phyloP scores from a whole-genome alignment of 1,284 basidiomycete species.

The Pterula multifida region DNA sequence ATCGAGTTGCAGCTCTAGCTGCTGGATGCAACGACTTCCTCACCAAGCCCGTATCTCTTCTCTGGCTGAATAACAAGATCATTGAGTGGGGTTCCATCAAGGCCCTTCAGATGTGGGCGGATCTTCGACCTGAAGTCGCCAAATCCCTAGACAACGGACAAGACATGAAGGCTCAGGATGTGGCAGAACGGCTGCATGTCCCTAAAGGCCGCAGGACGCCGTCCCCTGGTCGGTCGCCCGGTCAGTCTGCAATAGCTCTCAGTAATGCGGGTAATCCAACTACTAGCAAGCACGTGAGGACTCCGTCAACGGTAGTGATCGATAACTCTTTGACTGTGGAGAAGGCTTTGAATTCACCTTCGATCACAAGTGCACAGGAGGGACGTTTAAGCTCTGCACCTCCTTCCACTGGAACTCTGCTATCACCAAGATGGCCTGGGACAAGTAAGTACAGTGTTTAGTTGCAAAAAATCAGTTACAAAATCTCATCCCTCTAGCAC shows the following conservation, averaged over 20 bases:
- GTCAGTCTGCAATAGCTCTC: slow-evolving; percentile 17
- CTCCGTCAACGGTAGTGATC: slow-evolving; percentile 2
- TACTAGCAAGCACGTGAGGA: neutral
- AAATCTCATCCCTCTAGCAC: too few relatives aligned
- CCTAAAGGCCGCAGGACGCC: slow-evolving; percentile 37
- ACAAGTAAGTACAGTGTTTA: neutral
- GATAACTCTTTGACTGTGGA: slow-evolving; percentile 1
- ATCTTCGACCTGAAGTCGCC: slow-evolving; percentile 52
- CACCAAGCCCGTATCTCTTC: slow-evolving; percentile 91
- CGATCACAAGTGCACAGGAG: too few relatives aligned
- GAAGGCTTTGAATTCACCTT: neutral
- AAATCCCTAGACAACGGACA: slow-evolving; percentile 42
- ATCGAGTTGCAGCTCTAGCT: slow-evolving; percentile 90
- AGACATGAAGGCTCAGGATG: slow-evolving; percentile 46
- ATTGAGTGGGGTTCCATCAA: slow-evolving; percentile 96
- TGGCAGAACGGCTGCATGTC: slow-evolving; percentile 59
- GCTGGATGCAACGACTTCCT: slow-evolving; percentile 99
- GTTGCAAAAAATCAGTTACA: too few relatives aligned
- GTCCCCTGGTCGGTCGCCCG: slow-evolving; percentile 11
- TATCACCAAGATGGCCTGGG: neutral
- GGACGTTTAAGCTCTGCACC: too few relatives aligned
- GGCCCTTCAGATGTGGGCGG: slow-evolving; percentile 80
- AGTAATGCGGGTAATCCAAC: slow-evolving; percentile 6
- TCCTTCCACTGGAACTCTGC: neutral
- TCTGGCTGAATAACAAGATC: slow-evolving; percentile 97